Evolutionary conservation across 768 basidiomycete genomes (phyloP).

Genomic region (Crucibulum laeve): DNA sequence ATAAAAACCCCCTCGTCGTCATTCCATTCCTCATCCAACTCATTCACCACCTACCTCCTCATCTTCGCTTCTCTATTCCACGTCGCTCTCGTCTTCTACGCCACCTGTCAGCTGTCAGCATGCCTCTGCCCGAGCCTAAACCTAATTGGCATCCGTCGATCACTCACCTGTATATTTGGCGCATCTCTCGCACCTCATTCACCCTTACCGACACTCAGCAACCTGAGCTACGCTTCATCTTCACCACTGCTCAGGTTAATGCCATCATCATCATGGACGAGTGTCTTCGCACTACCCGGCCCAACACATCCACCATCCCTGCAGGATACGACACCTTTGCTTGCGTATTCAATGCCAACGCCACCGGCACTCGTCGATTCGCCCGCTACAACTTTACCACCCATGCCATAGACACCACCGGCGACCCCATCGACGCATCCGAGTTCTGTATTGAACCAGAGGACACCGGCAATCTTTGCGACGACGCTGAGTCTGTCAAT

Average conservation of each 20-base stretch:
- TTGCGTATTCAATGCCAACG: background rate
- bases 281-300: background rate
- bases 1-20: background rate
- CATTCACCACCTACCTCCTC: background rate
- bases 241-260: background rate
- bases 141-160: background rate
- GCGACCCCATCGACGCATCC: background rate
- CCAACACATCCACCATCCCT: background rate
- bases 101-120: too few species aligned
- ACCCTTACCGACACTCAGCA: background rate
- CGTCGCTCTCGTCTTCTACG: background rate
- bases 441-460: background rate
- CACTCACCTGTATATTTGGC: background rate
- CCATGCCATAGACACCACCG: background rate
- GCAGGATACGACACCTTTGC: background rate
- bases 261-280: background rate
- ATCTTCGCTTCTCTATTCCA: background rate
- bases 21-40: background rate
- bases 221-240: background rate
- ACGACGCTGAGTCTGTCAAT: background rate
- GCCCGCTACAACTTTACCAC: background rate
- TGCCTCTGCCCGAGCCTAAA: background rate
- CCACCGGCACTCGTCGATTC: background rate
- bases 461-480: background rate
- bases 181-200: background rate